Base-by-base conservation (phyloP, 129 eudicot genomes). In the Helianthus tuberosus region DNA sequence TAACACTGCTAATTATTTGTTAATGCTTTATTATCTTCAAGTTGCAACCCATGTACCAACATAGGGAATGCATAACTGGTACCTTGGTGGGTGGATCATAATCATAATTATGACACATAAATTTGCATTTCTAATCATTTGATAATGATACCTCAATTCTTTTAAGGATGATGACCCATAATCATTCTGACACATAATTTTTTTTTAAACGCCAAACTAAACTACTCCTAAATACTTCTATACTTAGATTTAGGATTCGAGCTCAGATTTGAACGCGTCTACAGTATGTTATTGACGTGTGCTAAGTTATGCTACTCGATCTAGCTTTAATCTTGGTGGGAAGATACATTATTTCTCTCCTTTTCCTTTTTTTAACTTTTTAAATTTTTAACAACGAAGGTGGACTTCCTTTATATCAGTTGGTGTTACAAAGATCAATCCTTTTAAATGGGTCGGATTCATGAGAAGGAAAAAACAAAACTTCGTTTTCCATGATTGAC, bases 271-370 rank as follows among this genome's bases (percentile, higher is more conserved):
- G 5, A 55, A 57, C 10, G 35, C 36, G 0, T 57, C 17, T 20
- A 57, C 36, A 20, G 16, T 53, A 53, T 16, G 11, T 53, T 53
- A 55, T 20, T 57, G 35, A 57, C 63, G 20, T 17, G 23, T 20
- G 23, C 23, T 20, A 20, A 20, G 23, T 20, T 20, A 20, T 0
- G 60, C 29, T 54, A 54, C 7, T 7, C 44, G 43, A 10, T 15
- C 47, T 61, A 43, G 57, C 27, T 57, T 64, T 36, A 27, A 49
- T 65, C 11, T 64, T 47, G 68, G 66, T 67, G 74, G 69, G 29
- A 66, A 57, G 41, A 68, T 68, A 55, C 75, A 57, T 68, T 66
- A 66, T 76, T 66, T 55, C 50, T 12, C 59, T 39, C 58, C 41
- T 12, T 44, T 14, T 1, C 67, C 68, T 58, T 43, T 25, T 11